Base-by-base conservation (phyloP, 2,329 filamentous ascomycete genomes). In the Dothistroma pini region DNA sequence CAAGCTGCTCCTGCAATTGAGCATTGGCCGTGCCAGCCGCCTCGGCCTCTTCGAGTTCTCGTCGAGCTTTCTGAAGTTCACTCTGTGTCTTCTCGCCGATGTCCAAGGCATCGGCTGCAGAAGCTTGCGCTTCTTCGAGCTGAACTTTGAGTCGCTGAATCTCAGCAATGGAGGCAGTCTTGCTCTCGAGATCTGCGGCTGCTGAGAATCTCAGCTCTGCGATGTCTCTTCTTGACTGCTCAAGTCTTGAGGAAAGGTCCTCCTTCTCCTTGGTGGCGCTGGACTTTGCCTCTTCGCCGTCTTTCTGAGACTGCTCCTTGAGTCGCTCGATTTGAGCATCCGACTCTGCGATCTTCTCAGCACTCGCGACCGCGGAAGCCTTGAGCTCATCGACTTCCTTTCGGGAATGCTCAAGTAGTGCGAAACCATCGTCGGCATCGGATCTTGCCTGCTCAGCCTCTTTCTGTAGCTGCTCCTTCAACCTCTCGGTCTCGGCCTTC, bases 341-440 rank as follows among this genome's bases (percentile, higher is more conserved):
- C 5, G 25, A 32, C 16, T 21, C 31, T 21, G 25, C 32, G 9
- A 56, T 35, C 21, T 57, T 50, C 21, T 59, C 56, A 11, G 51
- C 57, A 22, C 41, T 57, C 12, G 51, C 44, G 25, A 47, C 47
- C 7, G 54, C 57, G 19, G 64, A 60, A 5, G 55, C 21, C 57
- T 49, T 59, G 14, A 54, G 34, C 35, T 54, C 49, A 12, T 59
- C 38, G 8, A 49, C 22, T 19, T 29, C 38, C 11, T 59, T 41
- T 14, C 53, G 57, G 7, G 57, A 54, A 2, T 51, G 50, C 22
- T 54, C 57, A 9, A 59, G 49, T 35, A 29, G n/a, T n/a, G 16
- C 54, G 14, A 44, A 44, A 2, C n/a, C 14, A 4, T 44, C 41
- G n/a, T 44, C n/a, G 8, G 41, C 41, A 19, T 44, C 14, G 41